A percentile compares a stretch with the other conserved stretches of the same genome.
phyloP scores from a whole-genome alignment of 345 rosid genomes.

The Corchorus olitorius region DNA sequence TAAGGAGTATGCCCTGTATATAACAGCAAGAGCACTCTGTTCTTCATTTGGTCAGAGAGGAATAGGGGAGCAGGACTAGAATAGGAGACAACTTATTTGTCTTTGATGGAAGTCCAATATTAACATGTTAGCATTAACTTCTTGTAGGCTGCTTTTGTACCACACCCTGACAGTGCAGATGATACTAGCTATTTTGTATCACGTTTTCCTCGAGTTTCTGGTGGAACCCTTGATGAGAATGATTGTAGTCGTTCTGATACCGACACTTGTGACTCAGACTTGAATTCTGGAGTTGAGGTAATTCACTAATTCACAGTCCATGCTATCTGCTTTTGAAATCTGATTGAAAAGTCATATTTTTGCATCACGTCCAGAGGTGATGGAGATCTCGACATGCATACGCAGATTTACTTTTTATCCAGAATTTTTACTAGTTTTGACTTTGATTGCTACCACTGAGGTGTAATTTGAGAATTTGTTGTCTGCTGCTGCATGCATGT shows the following conservation, averaged over 20 bases:
- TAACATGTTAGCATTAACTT: slow-evolving; percentile 8
- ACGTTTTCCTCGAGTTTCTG: slow-evolving; percentile 48
- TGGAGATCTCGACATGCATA: background rate
- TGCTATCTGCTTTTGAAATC: slow-evolving; percentile 7
- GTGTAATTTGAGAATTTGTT: background rate
- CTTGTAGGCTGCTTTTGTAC: slow-evolving; percentile 75
- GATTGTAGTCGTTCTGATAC: slow-evolving; percentile 42
- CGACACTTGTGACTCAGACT: slow-evolving; percentile 33
- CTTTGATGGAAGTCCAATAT: slow-evolving; percentile 2
- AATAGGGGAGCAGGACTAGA: background rate
- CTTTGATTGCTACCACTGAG: background rate
- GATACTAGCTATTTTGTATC: slow-evolving; percentile 85
- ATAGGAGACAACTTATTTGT: background rate
- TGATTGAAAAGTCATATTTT: background rate
- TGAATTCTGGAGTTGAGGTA: slow-evolving; percentile 66
- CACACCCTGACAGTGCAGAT: slow-evolving; percentile 58
- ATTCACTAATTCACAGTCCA: background rate
- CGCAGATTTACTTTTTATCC: background rate
- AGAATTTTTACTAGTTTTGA: background rate
- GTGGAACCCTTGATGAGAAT: slow-evolving; percentile 39
- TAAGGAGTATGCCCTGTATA: background rate
- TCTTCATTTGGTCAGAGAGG: slow-evolving; percentile 3
- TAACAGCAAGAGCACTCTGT: background rate
- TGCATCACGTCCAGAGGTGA: background rate
- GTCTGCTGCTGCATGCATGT: background rate